A percentile compares a stretch with the other conserved stretches of the same genome.
These are phyloP conservation scores for Sporothrix mexicana DNA, from an alignment of 2,329 filamentous ascomycete genomes.

Conservation along the genomic window DNA sequence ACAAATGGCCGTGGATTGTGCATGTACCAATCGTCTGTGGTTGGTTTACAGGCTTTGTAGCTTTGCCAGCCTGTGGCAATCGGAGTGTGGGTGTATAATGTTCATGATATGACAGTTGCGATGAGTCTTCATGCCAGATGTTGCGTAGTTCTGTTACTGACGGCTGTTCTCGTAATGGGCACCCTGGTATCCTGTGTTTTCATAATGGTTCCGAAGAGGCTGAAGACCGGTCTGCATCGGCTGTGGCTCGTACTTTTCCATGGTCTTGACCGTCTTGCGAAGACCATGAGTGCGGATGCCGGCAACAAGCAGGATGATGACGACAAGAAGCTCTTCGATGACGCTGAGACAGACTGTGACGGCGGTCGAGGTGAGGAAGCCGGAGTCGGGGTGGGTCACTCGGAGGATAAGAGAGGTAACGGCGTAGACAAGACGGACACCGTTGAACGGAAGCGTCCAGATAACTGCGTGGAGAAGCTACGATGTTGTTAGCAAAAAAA, in stretches of 20 bases:
- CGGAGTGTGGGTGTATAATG: too few species aligned
- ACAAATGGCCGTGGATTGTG: too few species aligned
- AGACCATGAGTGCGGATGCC: not conserved
- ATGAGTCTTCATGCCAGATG: too few species aligned
- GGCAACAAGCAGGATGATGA: not conserved
- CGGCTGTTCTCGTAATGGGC: not conserved
- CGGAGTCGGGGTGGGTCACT: not conserved
- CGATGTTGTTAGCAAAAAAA: not conserved
- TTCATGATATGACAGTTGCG: not conserved
- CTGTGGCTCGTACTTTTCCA: conserved; percentile 2
- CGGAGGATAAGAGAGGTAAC: not conserved
- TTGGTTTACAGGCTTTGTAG: too few species aligned
- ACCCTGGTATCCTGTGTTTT: not conserved
- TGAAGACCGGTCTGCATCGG: conserved; percentile 11
- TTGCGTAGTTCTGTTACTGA: not conserved
- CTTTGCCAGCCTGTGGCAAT: too few species aligned
- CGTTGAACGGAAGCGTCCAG: conserved; percentile 5
- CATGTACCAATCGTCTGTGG: too few species aligned
- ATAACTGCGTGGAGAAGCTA: conserved; percentile 7
- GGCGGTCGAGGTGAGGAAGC: not conserved
- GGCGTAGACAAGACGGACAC: conserved; percentile 10
- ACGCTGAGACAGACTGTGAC: conserved; percentile 13
- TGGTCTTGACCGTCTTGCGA: not conserved
- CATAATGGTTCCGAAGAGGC: not conserved
- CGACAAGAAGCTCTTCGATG: conserved; percentile 1